Conservation (phyloP, 2,329 filamentous ascomycete species). For the Rutstroemia sp. region DNA sequence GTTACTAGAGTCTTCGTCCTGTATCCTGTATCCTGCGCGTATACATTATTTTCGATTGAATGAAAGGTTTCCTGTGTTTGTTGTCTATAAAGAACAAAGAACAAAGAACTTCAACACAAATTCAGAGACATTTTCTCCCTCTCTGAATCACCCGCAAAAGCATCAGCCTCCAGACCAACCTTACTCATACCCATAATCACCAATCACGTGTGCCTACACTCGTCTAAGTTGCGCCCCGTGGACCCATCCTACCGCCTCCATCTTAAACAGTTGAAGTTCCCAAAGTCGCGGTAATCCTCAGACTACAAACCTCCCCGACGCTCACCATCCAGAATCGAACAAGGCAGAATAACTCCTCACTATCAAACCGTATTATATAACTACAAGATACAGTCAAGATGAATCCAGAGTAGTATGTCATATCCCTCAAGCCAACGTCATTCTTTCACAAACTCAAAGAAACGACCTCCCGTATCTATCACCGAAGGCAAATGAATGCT, state of each 20-base stretch:
- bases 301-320: background rate
- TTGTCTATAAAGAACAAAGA: no score
- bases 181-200: background rate
- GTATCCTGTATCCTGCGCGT: no score
- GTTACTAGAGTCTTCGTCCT: no score
- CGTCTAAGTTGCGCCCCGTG: constrained; percentile 6
- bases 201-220: constrained; percentile 5
- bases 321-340: constrained; percentile 7
- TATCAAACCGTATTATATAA: constrained; percentile 9
- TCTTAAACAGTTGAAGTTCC: constrained; percentile 10
- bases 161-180: background rate
- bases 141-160: background rate
- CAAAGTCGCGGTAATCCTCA: constrained; percentile 1
- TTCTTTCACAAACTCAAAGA: constrained; percentile 12
- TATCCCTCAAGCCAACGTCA: constrained; percentile 4
- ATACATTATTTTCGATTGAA: no score
- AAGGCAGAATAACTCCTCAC: background rate
- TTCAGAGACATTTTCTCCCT: background rate
- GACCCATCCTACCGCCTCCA: constrained; percentile 8
- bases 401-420: constrained; percentile 86
- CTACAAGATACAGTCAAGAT: constrained; percentile 44
- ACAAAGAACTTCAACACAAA: background rate
- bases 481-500: background rate
- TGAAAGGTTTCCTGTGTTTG: no score
- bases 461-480: background rate